Evolutionary conservation across 805 yeast species (phyloP), one percentile per base, ranked within the genome.

Genomic region (Jamesozyma piceae): DNA sequence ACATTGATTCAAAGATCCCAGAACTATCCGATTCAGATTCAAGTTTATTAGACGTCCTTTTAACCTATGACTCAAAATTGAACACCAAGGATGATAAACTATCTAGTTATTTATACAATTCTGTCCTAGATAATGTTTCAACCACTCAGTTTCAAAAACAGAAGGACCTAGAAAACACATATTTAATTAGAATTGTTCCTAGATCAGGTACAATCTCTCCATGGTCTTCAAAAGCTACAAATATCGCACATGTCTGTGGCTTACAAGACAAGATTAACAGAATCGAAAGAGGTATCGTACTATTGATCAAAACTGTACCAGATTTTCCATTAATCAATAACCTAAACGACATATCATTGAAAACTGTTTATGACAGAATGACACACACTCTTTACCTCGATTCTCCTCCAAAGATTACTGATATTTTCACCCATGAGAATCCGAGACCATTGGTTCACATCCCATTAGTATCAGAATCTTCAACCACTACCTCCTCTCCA

Each of bases 141-240:
- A 19, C 27, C 6, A 22, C 43, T n/a, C 28, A 24, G 28, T 11
- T 24, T 8, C 28, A 24, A 11, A 11, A 24, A 24, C 28, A 24
- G 11, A 28, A 35, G 10, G n/a, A 18, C 11, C 31, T 24, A n/a
- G 38, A 38, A 4, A 32, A 37, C 21, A 66, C 77, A 27, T 74
- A 76, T 48, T 66, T 88, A 50, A 66, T 90, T 37, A 74, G 95
- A 60, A 73, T 92, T 41, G 71, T 88, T 41, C 98, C 99, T 35
- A 78, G 97, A 63, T 70, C 88, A 6, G 98, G 98, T 47, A 92
- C 98, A 11, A 90, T 92, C 51, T 89, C 97, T 21, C 97, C 98
- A 28, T 92, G 99, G 99, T 86, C 96, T 9, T 89, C 97, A 13
- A 92, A 92, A 67, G 99, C 99, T 22, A 89, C 98, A 33, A 90